Evolutionary conservation across 164 flowering plant genomes (phyloP).

Genomic region (Piper betle): DNA sequence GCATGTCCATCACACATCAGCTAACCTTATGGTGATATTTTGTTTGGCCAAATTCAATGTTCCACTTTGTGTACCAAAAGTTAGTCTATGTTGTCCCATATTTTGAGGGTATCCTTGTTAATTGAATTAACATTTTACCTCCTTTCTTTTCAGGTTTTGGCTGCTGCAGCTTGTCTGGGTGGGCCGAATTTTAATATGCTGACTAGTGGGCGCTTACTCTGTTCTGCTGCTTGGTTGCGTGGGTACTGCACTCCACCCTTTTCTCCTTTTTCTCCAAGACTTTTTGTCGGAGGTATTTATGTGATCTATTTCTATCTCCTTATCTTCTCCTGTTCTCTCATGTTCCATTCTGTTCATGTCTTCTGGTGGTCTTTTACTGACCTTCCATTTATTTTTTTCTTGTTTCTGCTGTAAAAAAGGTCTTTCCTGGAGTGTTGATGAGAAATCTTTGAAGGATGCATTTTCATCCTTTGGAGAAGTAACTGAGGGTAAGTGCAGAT

Average conservation of each 20-base stretch:
- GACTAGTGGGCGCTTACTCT: slow-evolving; percentile 1
- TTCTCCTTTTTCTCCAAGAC: slow-evolving; percentile 29
- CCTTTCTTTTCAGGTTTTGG: neutral
- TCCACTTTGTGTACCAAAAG: too few relatives aligned
- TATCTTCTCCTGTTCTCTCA: neutral
- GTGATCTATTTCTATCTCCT: slow-evolving; percentile 4
- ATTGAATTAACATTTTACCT: too few relatives aligned
- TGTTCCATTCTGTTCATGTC: neutral
- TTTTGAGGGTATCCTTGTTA: too few relatives aligned
- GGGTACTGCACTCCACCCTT: slow-evolving; percentile 24
- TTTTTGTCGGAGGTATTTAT: slow-evolving; percentile 59
- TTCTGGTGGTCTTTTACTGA: neutral
- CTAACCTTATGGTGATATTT: too few relatives aligned
- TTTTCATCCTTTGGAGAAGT: slow-evolving; percentile 78
- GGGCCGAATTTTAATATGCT: neutral
- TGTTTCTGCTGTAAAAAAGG: slow-evolving; percentile 18
- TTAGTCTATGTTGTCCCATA: too few relatives aligned
- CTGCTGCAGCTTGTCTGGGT: neutral
- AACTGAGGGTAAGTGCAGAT: slow-evolving; percentile 41
- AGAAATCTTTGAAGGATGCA: slow-evolving; percentile 68
- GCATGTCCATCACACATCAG: too few relatives aligned
- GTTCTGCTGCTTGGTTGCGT: slow-evolving; percentile 5
- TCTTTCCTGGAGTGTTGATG: slow-evolving; percentile 76
- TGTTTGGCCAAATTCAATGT: too few relatives aligned
- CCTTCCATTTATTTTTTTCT: neutral